Evolutionary conservation across 2,329 filamentous ascomycete species (phyloP).

Genomic region (Fusarium multiceps): DNA sequence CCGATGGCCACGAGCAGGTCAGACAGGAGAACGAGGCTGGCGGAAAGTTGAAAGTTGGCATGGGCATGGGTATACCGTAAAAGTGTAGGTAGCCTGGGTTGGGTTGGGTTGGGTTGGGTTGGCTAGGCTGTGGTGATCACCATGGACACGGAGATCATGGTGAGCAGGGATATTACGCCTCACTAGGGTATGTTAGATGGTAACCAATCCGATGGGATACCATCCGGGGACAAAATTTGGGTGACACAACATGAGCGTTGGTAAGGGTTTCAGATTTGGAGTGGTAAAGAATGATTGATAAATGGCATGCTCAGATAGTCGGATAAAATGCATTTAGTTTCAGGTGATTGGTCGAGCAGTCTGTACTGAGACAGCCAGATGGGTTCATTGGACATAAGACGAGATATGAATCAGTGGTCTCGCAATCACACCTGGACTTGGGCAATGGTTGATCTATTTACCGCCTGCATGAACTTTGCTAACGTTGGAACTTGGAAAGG

Average conservation of each 20-base stretch:
- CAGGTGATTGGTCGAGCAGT: constrained; percentile 7
- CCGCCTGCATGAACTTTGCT: neutral
- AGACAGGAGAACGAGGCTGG: constrained; percentile 15
- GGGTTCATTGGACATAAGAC: constrained; percentile 1
- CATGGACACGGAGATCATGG: constrained; percentile 12
- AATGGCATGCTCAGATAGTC: constrained; percentile 3
- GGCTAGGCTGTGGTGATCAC: neutral
- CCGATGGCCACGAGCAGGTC: neutral
- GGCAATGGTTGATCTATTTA: neutral
- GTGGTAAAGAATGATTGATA: neutral
- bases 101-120: neutral
- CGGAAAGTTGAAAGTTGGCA: constrained; percentile 7
- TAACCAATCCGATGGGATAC: constrained; percentile 19
- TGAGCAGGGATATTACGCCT: constrained; percentile 22
- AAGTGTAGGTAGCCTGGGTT: neutral
- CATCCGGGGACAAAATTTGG: neutral
- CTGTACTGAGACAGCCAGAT: neutral
- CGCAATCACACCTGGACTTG: neutral
- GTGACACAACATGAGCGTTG: constrained; percentile 7
- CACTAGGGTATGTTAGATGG: constrained; percentile 1
- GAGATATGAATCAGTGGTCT: constrained; percentile 6
- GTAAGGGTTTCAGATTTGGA: neutral
- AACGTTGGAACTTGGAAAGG: neutral
- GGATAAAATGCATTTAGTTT: constrained; percentile 14
- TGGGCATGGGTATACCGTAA: neutral